Base-by-base conservation (phyloP, 139 green algal genomes). In the Microglena sp. region DNA sequence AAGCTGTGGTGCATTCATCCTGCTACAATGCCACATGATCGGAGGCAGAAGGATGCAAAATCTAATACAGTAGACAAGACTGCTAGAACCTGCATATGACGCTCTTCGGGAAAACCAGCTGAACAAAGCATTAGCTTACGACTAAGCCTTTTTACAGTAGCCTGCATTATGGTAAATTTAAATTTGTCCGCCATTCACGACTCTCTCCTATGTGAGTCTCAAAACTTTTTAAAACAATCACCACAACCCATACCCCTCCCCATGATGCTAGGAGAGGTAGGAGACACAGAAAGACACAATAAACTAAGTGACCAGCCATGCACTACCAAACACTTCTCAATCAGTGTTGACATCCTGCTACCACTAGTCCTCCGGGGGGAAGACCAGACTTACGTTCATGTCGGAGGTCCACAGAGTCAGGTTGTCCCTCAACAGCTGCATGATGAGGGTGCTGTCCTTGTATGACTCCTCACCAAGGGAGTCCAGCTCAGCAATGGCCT, bases 361-460 rank as follows among this genome's bases (percentile, higher is more conserved):
- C 11, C 22, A 6, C 18, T 59, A 11, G 11, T 59, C 15, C 50
- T 11, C 11, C 21, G 6, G 18, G 28, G 26, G 26, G 18, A 59
- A 32, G 50, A 11, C 18, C 27, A 62, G 64, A 24, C 67, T 1
- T 34, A 85, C 92, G 81, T 97, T 85, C 89, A 98, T 95, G 80
- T 99, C 93, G 29, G 82, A 93, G 6, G 93, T 98, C 93, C 93
- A 99, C 15, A 99, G 83, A 35, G 93, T 99, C 24, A 99, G 82
- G 84, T 99, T 99, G 82, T 99, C 93, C 33, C 93, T 79, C 71
- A 99, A 81, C 27, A 99, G 87, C 82, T 99, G 93, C 93, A 99
- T 98, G 79, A 99, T 99, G 53, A 99, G 84, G 3, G 93, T 97
- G 75, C 77, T 90, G 76, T 99, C 93, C 84, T 99, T 99, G 89